phyloP scores from a whole-genome alignment of 345 rosid species.

The Erodium maritimum region DNA sequence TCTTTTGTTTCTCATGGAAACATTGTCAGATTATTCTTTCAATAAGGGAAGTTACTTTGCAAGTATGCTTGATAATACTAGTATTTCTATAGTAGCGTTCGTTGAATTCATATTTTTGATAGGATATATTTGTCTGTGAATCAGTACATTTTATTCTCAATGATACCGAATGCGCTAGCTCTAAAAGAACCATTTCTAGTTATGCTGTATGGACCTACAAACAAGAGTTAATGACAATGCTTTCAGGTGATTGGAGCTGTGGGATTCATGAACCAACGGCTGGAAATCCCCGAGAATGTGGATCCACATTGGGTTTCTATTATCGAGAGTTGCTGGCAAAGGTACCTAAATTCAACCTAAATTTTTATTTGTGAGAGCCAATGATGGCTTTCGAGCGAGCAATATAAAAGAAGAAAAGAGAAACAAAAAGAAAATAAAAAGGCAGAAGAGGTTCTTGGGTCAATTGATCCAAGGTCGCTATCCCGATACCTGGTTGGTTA shows the following conservation, averaged over 20 bases:
- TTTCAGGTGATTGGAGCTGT: conserved; percentile 93
- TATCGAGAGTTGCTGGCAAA: conserved; percentile 90
- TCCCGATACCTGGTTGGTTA: too few species aligned
- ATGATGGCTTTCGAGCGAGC: not conserved
- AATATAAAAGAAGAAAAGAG: not conserved
- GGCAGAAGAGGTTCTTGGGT: too few species aligned
- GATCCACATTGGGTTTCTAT: conserved; percentile 78
- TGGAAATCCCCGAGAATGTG: conserved; percentile 68
- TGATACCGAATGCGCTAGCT: conserved; percentile 1
- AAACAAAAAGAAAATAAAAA: not conserved
- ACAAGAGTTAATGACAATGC: conserved; percentile 19
- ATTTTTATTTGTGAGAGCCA: conserved; percentile 2
- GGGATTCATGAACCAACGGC: conserved; percentile 90
- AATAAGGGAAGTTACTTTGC: too few species aligned
- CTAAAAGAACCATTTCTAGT: too few species aligned
- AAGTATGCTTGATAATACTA: too few species aligned
- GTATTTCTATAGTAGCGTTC: too few species aligned
- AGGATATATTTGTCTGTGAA: too few species aligned
- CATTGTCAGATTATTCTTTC: not conserved
- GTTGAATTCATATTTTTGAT: too few species aligned
- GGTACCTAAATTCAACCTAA: conserved; percentile 25
- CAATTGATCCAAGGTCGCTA: too few species aligned
- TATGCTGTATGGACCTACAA: too few species aligned
- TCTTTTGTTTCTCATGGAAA: conserved; percentile 5
- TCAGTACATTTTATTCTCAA: not conserved